Evolutionary conservation across 2,329 filamentous ascomycete species (phyloP), one percentile per base, ranked within the genome.

Genomic region (Curvularia sp.): DNA sequence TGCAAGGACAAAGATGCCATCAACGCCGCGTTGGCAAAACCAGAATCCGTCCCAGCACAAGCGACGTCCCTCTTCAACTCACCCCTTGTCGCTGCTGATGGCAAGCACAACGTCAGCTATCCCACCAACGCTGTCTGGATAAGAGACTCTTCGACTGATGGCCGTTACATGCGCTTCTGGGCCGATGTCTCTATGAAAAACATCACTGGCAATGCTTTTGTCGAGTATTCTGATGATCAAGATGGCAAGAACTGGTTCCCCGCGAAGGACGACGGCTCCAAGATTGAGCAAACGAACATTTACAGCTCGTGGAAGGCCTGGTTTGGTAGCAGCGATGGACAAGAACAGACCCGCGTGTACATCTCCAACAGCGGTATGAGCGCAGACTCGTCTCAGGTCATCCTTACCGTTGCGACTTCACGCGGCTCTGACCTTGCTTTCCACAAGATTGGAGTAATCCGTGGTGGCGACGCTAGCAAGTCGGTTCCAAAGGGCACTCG

Each of bases 141-240:
- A 26, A 5, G 5, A 5, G 24, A 26, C 24, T n/a, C 24, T 18
- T n/a, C 42, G 7, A 7, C 9, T 22, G 13, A 2, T 2, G 42
- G 10, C 24, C 42, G 24, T 44, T 44, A 44, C 26, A 44, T 44
- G 42, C 42, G 42, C 24, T 44, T 44, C 22, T 44, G 42, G 42
- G 5, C 42, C 6, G 42, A 44, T 28, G 24, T 44, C 13, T 44
- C 42, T 5, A 10, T 3, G 6, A 28, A 9, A 22, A 44, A 44
- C 9, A 2, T 4, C 13, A 44, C 42, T n/a, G 15, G 42, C 13
- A 28, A 28, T 3, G 24, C 42, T 10, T 44, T n/a, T n/a, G 42
- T 44, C 7, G 42, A 44, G 26, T 44, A 9, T 5, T n/a, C 42
- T 10, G 9, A 5, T 26, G 42, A 43, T n/a, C 5, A 3, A 7